Conservation (phyloP, 2,329 filamentous ascomycete species). For the Rutstroemia sp. region DNA sequence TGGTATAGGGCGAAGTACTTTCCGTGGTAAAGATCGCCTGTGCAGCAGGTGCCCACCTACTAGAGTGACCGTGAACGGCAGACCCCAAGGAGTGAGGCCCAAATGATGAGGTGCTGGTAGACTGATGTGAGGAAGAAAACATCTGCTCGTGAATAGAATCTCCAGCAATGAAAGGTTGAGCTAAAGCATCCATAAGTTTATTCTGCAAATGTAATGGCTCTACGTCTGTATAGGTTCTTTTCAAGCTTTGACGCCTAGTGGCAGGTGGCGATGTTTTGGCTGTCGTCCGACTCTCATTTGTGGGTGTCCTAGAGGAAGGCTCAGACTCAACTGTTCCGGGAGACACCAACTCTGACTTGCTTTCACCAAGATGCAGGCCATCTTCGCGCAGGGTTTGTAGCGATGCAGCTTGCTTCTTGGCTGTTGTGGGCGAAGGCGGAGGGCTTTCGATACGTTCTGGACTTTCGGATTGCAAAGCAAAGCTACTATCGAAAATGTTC, state of each 20-base stretch:
- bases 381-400: slow-evolving; percentile 11
- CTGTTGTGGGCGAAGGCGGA: slow-evolving; percentile 18
- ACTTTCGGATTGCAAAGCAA: slow-evolving; percentile 49
- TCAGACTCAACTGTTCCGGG: slow-evolving; percentile 33
- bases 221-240: slow-evolving; percentile 83
- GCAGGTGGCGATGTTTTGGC: slow-evolving; percentile 45
- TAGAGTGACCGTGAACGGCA: slow-evolving; percentile 77
- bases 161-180: slow-evolving; percentile 55
- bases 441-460: slow-evolving; percentile 36
- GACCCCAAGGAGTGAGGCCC: slow-evolving; percentile 37
- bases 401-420: slow-evolving; percentile 12
- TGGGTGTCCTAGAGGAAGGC: slow-evolving; percentile 46
- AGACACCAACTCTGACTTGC: slow-evolving; percentile 12
- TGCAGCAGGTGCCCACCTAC: slow-evolving; percentile 81
- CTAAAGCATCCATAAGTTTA: slow-evolving; percentile 77
- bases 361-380: slow-evolving; percentile 15
- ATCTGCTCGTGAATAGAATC: slow-evolving; percentile 23
- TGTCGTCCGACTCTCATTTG: slow-evolving; percentile 48
- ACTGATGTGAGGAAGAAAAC: slow-evolving; percentile 39
- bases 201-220: slow-evolving; percentile 67
- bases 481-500: slow-evolving; percentile 82
- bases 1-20: slow-evolving; percentile 84
- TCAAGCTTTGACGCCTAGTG: slow-evolving; percentile 61
- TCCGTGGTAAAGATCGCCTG: slow-evolving; percentile 99
- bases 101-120: slow-evolving; percentile 28